phyloP scores from a whole-genome alignment of 208 protist species.

The Crithidia expoeki region DNA sequence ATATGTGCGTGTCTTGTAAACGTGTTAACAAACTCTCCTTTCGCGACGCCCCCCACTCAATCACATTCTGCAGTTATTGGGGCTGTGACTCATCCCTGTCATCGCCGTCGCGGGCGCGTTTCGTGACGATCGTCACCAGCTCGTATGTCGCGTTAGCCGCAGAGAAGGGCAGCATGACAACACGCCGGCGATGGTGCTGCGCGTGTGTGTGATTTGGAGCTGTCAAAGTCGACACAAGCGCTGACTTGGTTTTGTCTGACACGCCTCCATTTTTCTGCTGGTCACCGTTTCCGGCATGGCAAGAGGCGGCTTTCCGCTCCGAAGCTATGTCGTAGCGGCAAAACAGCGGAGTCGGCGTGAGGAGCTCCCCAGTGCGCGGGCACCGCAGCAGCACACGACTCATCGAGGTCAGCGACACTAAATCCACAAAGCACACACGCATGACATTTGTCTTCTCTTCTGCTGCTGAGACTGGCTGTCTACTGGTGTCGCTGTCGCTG shows the following conservation, averaged over 20 bases:
- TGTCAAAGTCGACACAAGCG: neutral
- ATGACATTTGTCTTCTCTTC: neutral
- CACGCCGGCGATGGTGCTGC: constrained; percentile 28
- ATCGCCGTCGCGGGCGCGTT: constrained; percentile 15
- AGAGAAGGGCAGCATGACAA: constrained; percentile 20
- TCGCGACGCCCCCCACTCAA: too few species aligned
- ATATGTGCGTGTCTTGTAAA: too few species aligned
- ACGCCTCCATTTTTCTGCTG: neutral
- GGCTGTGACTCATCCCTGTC: neutral
- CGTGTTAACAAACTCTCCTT: too few species aligned
- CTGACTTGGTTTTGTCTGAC: neutral
- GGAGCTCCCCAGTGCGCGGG: constrained; percentile 12
- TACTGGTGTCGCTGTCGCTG: neutral
- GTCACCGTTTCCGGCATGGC: neutral
- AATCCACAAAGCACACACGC: constrained; percentile 24
- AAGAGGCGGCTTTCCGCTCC: neutral
- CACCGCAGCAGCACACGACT: constrained; percentile 20
- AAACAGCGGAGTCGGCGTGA: constrained; percentile 15
- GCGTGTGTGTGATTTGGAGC: constrained; percentile 1
- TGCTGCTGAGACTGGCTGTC: neutral
- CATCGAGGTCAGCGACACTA: constrained; percentile 6
- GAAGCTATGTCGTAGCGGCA: constrained; percentile 10
- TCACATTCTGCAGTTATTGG: too few species aligned
- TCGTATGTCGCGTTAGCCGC: constrained; percentile 21
- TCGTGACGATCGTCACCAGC: constrained; percentile 12